Evolutionary conservation across 2,329 filamentous ascomycete genomes (phyloP).

Genomic region (Hymenoscyphus repandus): DNA sequence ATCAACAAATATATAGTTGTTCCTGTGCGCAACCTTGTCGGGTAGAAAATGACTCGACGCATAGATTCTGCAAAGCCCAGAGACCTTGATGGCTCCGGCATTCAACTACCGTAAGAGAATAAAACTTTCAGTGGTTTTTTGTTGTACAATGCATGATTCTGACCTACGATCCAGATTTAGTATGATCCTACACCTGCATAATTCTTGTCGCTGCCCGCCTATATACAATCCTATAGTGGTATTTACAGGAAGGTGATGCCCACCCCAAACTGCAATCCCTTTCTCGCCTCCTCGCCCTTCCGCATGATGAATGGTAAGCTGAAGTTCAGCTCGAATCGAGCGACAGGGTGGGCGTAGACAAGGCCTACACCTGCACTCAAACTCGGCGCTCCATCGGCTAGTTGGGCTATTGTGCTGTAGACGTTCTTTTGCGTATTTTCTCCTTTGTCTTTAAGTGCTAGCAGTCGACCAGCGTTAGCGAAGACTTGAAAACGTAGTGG

Average conservation of each 20-base stretch:
- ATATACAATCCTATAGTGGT: no score
- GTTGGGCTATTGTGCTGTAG: slow-evolving; percentile 58
- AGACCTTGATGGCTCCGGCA: no score
- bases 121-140: no score
- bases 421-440: slow-evolving; percentile 32
- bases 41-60: no score
- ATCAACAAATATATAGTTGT: no score
- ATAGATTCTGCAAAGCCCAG: no score
- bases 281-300: slow-evolving; percentile 79
- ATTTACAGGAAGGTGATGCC: slow-evolving; percentile 87
- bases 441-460: slow-evolving; percentile 59
- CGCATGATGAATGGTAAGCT: slow-evolving; percentile 78
- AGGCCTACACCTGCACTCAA: slow-evolving; percentile 82
- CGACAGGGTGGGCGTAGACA: slow-evolving; percentile 91
- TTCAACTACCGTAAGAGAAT: no score
- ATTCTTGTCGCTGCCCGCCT: no score
- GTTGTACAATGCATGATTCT: no score
- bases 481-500: slow-evolving; percentile 86
- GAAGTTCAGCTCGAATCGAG: slow-evolving; percentile 94
- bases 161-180: no score
- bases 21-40: no score
- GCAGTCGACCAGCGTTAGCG: slow-evolving; percentile 79
- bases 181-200: no score
- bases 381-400: slow-evolving; percentile 74
- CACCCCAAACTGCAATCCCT: slow-evolving; percentile 91